Percentiles rank a stretch among this genome's conserved stretches.
phyloP scores from a whole-genome alignment of 2,329 filamentous ascomycete species.

The Botrytis fabae region DNA sequence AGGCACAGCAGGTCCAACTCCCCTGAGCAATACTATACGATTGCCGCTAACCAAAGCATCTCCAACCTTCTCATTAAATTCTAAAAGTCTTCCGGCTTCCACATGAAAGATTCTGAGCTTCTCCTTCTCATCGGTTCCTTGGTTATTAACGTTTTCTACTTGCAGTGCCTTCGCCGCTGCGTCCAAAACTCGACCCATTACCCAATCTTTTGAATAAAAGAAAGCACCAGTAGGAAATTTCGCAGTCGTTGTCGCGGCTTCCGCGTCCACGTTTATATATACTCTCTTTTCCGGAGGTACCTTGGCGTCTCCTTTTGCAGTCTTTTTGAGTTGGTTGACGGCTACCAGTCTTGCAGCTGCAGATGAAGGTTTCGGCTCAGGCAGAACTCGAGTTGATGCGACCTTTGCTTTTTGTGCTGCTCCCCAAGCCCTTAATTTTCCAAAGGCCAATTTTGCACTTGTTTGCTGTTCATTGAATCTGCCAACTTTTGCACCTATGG shows the following conservation, averaged over 20 bases:
- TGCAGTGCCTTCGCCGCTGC: conserved; percentile 74
- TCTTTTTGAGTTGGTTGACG: conserved; percentile 77
- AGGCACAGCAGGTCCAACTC: conserved; percentile 73
- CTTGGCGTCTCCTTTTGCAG: conserved; percentile 86
- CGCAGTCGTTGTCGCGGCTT: conserved; percentile 78
- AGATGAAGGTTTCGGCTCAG: conserved; percentile 63
- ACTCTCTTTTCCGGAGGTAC: conserved; percentile 80
- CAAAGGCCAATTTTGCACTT: conserved; percentile 71
- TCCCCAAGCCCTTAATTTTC: conserved; percentile 78
- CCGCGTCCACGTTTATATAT: conserved; percentile 88
- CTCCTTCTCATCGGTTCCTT: conserved; percentile 71
- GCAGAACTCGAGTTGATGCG: conserved; percentile 49
- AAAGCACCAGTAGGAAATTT: conserved; percentile 82
- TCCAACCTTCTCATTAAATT: conserved; percentile 85
- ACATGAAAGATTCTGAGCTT: conserved; percentile 89
- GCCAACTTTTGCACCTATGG: conserved; percentile 52
- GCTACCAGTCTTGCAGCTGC: conserved; percentile 66
- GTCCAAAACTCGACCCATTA: conserved; percentile 80
- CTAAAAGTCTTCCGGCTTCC: conserved; percentile 80
- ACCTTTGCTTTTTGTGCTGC: conserved; percentile 65
- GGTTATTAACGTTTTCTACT: conserved; percentile 82
- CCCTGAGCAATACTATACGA: conserved; percentile 83
- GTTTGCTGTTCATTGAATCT: conserved; percentile 54
- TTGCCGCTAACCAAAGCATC: conserved; percentile 74
- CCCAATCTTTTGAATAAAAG: conserved; percentile 83